A percentile compares a stretch with the other conserved stretches of the same genome.
Conservation (phyloP, 31 red algal genomes). For the Asparagopsis taxiformis region DNA sequence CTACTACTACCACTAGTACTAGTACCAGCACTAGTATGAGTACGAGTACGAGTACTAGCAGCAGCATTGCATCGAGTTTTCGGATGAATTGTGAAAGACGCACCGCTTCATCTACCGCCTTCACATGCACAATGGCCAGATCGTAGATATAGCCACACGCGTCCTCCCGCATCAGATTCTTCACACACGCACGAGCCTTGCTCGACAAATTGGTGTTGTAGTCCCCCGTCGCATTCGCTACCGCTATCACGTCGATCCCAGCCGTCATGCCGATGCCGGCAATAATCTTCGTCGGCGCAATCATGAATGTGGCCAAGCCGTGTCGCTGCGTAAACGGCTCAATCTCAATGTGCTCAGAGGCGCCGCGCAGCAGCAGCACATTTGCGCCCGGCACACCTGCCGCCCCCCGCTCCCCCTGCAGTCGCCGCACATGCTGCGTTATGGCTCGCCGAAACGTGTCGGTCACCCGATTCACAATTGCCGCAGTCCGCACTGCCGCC, state of each 20-base stretch:
- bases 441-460: conserved; percentile 1
- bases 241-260: conserved; percentile 23
- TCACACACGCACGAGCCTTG: conserved; percentile 24
- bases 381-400: conserved; percentile 9
- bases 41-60: neutral
- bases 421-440: neutral
- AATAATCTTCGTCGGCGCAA: conserved; percentile 61
- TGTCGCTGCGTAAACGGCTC: conserved; percentile 10
- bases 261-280: conserved; percentile 14
- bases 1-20: too few relatives aligned
- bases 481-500: conserved; percentile 21
- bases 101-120: conserved; percentile 53
- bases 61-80: neutral
- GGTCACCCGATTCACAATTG: conserved; percentile 32
- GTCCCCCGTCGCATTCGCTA: conserved; percentile 46
- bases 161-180: conserved; percentile 9
- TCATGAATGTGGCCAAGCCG: conserved; percentile 26
- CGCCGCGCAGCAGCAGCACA: conserved; percentile 44
- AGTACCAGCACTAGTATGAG: too few relatives aligned
- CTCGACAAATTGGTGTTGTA: conserved; percentile 12
- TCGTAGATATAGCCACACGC: conserved; percentile 15
- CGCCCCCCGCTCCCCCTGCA: neutral
- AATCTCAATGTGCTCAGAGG: conserved; percentile 7
- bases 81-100: neutral
- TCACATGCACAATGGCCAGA: conserved; percentile 49